Conservation (phyloP, 371 early-diverging fungal genomes). For the Mucor plumbeus region DNA sequence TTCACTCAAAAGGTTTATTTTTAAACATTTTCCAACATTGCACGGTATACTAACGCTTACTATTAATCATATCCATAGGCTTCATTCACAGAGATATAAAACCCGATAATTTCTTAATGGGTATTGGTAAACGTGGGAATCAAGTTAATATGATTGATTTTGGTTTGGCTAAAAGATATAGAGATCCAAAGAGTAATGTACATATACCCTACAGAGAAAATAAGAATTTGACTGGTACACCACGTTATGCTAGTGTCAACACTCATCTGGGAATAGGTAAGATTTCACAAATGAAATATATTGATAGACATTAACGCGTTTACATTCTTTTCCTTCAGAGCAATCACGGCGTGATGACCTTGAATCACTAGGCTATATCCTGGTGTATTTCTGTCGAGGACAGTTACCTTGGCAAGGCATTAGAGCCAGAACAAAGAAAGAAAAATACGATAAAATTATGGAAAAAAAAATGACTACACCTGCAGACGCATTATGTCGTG, state of each 20-base stretch:
- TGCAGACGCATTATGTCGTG: constrained; percentile 94
- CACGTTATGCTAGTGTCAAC: constrained; percentile 99
- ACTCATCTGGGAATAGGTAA: constrained; percentile 97
- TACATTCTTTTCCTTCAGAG: constrained; percentile 57
- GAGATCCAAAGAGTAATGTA: constrained; percentile 94
- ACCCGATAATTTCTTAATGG: constrained; percentile 99
- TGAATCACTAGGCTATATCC: constrained; percentile 98
- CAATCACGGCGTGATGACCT: constrained; percentile 99
- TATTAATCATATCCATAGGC: background rate
- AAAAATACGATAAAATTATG: constrained; percentile 99
- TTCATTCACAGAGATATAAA: constrained; percentile 86
- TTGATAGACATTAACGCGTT: background rate
- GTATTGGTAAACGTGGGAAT: constrained; percentile 91
- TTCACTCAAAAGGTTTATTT: constrained; percentile 85
- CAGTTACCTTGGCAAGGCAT: constrained; percentile 99
- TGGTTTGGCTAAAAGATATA: constrained; percentile 98
- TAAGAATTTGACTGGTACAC: constrained; percentile 99
- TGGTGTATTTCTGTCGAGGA: constrained; percentile 99
- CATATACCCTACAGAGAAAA: constrained; percentile 98
- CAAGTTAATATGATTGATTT: constrained; percentile 99
- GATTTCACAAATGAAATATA: constrained; percentile 21
- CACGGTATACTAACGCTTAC: background rate
- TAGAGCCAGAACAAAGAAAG: constrained; percentile 97
- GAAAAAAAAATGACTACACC: constrained; percentile 99
- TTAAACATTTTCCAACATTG: background rate